Conservation (phyloP, 78 protist genomes). For the Guillardia theta region DNA sequence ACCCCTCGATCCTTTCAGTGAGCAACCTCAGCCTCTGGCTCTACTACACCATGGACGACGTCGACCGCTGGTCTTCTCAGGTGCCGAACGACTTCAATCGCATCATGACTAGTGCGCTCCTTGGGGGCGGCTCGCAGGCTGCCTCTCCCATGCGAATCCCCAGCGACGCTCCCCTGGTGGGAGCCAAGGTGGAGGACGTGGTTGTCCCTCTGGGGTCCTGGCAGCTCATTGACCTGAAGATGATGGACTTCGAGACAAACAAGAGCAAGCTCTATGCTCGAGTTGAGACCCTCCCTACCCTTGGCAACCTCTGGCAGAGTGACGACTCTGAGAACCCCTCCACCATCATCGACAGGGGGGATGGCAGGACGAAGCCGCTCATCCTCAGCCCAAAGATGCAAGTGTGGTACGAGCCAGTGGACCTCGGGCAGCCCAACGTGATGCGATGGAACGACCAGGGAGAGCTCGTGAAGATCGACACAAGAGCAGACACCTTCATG, state of each 20-base stretch:
- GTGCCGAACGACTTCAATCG: neutral
- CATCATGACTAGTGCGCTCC: neutral
- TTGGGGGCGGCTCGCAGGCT: neutral
- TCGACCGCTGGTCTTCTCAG: neutral
- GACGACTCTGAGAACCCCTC: neutral
- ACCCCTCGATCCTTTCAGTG: neutral
- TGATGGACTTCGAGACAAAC: neutral
- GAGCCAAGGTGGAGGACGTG: neutral
- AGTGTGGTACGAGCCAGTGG: neutral
- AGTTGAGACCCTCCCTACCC: neutral
- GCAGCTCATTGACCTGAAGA: neutral
- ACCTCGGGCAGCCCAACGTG: neutral
- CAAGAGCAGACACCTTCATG: neutral
- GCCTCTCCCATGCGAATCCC: neutral
- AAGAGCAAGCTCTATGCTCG: neutral
- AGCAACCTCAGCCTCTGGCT: neutral
- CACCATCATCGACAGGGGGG: neutral
- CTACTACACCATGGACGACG: neutral
- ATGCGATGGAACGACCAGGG: neutral
- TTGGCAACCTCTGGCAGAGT: neutral
- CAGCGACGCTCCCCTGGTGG: conserved; percentile 10
- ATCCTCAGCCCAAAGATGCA: neutral
- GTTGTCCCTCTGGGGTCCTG: neutral
- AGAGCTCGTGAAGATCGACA: neutral
- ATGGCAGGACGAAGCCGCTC: conserved; percentile 9